Evolutionary conservation across 768 basidiomycete species (phyloP), one percentile per base, ranked within the genome.

Genomic region (Galerina sulciceps): DNA sequence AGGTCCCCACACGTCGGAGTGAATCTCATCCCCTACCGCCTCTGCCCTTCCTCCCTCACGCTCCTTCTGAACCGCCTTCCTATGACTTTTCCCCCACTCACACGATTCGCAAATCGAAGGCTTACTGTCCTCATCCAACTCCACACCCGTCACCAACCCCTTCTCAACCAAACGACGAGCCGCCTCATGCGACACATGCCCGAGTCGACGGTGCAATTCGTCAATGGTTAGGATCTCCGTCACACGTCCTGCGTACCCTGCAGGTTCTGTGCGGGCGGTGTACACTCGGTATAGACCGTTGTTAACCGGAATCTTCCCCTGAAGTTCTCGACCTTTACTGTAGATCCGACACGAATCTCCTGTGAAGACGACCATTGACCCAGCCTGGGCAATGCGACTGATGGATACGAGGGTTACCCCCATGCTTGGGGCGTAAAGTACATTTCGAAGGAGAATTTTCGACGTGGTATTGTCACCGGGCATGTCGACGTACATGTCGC

Each of bases 1-100:
- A 2, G 78, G 81, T 11, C 80, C 81, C 79, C 82, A 84, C 0
- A 83, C 31, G 57, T 84, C 77, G 26, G 48, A 60, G 35, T 60
- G 59, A 18, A 55, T 34, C 34, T 60, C 53, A 10, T 35, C 48
- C 3, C 59, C 59, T 10, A 60, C 22, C 10, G n/a, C 42, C 11
- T 9, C 18, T 44, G 40, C 53, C 35, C 14, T 45, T 31, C 35
- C 26, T 18, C 14, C 47, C 37, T 15, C 53, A 13, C 53, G 44
- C 17, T 22, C 59, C 47, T 44, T 55, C 31, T 14, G 14, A 15
- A 60, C 49, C 20, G 53, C 53, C 60, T 61, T 57, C 42, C 50
- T 36, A 38, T 42, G 47, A 9, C 20, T 41, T 31, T 60, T 60
- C 40, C 47, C 59, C 54, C 53, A 55, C 53, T 55, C 47, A 22